These are phyloP conservation scores for Apiotrichum sp. DNA, from an alignment of 1,284 basidiomycete species.

Conservation along the genomic window DNA sequence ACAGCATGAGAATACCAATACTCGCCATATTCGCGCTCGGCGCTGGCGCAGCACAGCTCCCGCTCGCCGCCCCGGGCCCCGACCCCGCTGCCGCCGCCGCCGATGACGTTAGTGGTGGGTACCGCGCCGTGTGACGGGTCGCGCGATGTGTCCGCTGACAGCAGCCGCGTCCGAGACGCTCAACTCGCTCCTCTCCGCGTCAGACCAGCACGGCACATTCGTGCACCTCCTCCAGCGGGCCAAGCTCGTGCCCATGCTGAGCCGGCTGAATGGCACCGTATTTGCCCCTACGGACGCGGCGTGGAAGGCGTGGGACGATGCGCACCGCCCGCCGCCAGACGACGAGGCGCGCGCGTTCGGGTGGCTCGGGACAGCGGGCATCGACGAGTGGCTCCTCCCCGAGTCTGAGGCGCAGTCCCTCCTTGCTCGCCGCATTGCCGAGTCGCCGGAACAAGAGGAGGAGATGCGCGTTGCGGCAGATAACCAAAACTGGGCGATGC, in stretches of 20 bases:
- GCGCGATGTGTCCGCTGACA: neutral
- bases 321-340: slow-evolving; percentile 19
- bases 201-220: slow-evolving; percentile 73
- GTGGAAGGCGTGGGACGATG: slow-evolving; percentile 51
- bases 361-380: slow-evolving; percentile 30
- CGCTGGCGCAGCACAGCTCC: no score
- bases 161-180: slow-evolving; percentile 47
- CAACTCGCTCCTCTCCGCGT: slow-evolving; percentile 68
- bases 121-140: no score
- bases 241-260: slow-evolving; percentile 84
- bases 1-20: no score
- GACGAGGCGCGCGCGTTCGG: slow-evolving; percentile 8
- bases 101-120: no score
- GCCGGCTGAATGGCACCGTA: slow-evolving; percentile 73
- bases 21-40: no score
- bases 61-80: no score
- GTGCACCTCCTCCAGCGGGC: slow-evolving; percentile 76
- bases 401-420: neutral
- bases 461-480: slow-evolving; percentile 48
- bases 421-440: neutral
- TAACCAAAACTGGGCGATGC: slow-evolving; percentile 64
- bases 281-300: slow-evolving; percentile 96
- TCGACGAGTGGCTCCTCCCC: slow-evolving; percentile 29
- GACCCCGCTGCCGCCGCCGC: no score
- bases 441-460: slow-evolving; percentile 29